Evolutionary conservation across 169 alveolate species (phyloP).

Genomic region (Blepharisma undulans): DNA sequence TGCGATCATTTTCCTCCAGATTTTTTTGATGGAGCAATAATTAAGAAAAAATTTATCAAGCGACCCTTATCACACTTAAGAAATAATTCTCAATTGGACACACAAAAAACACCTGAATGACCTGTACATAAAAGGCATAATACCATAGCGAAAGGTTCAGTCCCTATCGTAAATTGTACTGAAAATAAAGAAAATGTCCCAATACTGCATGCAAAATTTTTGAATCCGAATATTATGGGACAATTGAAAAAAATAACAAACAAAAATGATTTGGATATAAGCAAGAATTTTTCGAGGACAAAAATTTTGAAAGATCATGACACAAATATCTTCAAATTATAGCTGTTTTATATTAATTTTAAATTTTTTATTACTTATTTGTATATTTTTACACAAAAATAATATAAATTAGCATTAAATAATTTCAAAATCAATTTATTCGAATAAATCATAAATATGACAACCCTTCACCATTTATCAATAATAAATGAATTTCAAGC

Average conservation of each 20-base stretch:
- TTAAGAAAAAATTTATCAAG: neutral
- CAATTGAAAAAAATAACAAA: neutral
- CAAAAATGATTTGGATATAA: neutral
- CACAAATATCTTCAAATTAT: neutral
- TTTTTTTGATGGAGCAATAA: neutral
- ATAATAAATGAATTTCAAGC: neutral
- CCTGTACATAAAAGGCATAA: neutral
- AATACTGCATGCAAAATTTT: neutral
- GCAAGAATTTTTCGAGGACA: neutral
- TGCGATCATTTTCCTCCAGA: neutral
- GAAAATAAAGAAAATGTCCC: neutral
- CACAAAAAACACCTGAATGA: neutral
- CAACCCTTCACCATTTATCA: neutral
- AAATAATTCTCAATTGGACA: neutral
- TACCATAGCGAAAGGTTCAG: neutral
- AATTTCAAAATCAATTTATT: neutral
- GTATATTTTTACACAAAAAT: too few species aligned
- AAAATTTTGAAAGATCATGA: neutral
- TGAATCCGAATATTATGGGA: neutral
- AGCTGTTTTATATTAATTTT: too few species aligned
- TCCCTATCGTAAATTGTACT: neutral
- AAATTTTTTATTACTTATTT: too few species aligned
- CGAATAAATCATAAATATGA: neutral
- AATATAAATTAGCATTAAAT: too few species aligned
- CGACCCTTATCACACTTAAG: neutral